Evolutionary conservation across 2,329 filamentous ascomycete genomes (phyloP).

Genomic region (Paraconiothyrium sp.): DNA sequence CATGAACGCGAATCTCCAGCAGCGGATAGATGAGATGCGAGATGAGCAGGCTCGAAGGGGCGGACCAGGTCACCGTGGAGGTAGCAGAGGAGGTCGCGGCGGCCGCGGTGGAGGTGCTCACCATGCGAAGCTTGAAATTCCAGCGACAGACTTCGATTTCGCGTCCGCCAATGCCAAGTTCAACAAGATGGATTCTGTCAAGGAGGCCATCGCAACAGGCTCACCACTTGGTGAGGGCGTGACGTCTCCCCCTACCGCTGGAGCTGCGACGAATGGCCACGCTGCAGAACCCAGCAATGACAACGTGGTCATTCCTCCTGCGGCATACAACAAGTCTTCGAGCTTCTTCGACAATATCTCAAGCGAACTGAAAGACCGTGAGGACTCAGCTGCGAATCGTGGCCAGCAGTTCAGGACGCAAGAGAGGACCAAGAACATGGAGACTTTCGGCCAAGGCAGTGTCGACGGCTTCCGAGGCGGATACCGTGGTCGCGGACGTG

Average conservation of each 20-base stretch:
- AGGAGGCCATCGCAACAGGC: constrained; percentile 84
- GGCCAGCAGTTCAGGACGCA: constrained; percentile 90
- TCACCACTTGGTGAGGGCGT: constrained; percentile 68
- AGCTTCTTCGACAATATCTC: constrained; percentile 99
- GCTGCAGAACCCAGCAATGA: constrained; percentile 48
- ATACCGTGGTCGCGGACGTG: constrained; percentile 81
- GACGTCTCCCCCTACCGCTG: constrained; percentile 38
- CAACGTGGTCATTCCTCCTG: constrained; percentile 58
- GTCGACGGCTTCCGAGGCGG: constrained; percentile 84
- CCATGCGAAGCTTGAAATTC: constrained; percentile 81
- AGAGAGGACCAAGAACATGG: constrained; percentile 94
- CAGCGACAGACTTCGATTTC: constrained; percentile 92
- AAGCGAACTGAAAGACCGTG: constrained; percentile 88
- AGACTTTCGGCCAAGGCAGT: constrained; percentile 96
- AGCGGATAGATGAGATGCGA: constrained; percentile 81
- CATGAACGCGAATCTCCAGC: constrained; percentile 74
- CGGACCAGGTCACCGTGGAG: constrained; percentile 54
- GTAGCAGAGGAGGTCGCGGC: constrained; percentile 60
- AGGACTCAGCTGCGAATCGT: constrained; percentile 71
- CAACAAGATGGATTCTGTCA: constrained; percentile 85
- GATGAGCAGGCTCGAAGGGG: constrained; percentile 65
- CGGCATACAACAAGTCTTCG: constrained; percentile 82
- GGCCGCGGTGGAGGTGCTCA: constrained; percentile 58
- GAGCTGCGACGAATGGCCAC: constrained; percentile 49
- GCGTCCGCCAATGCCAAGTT: constrained; percentile 86